Base-by-base conservation (phyloP, 805 yeast genomes). In the Kluyveromyces nonfermentans region DNA sequence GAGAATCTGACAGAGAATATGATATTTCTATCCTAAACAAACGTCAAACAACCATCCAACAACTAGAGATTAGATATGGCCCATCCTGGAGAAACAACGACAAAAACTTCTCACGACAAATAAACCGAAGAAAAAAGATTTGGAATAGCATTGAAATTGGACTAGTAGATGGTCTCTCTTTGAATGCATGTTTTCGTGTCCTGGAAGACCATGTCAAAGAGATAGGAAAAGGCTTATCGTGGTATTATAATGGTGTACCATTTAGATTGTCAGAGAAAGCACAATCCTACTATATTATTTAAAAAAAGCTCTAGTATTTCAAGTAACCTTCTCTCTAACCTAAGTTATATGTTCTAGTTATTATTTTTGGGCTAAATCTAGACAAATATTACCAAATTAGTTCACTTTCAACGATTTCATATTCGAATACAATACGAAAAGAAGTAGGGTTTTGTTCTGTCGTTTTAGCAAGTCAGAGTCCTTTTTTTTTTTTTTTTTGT, bases 91-190 rank as follows among this genome's bases (percentile, higher is more conserved):
- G 62, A 33, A 56, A 54, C 41, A 48, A 45, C 30, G 60, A 59
- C 36, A 59, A 59, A 41, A 59, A 59, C 44, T 55, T 59, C 41
- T 59, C 63, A 1, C 45, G 63, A 35, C 63, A 59, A 43, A 53
- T 59, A n/a, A 59, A 59, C 41, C 54, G 63, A 33, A 45, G 63
- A 19, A 59, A 59, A 45, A 59, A 59, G 34, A 55, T 59, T 20
- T 59, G 62, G 63, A 50, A 48, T 25, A 50, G 59, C 5, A 56
- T 59, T 35, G 63, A 59, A 39, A 55, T 50, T 19, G 62, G 62
- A 2, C 32, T 57, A 20, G 41, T 42, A 15, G 55, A 54, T 44
- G 61, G 59, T 4, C 35, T 59, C 14, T 31, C 50, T 7, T 35
- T 57, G 40, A 44, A 52, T 4, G 54, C 47, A 9, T 59, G 63